A percentile compares a stretch with the other conserved stretches of the same genome.
Conservation (phyloP, 306 rosid genomes). For the Oxytropis ochrocephala region DNA sequence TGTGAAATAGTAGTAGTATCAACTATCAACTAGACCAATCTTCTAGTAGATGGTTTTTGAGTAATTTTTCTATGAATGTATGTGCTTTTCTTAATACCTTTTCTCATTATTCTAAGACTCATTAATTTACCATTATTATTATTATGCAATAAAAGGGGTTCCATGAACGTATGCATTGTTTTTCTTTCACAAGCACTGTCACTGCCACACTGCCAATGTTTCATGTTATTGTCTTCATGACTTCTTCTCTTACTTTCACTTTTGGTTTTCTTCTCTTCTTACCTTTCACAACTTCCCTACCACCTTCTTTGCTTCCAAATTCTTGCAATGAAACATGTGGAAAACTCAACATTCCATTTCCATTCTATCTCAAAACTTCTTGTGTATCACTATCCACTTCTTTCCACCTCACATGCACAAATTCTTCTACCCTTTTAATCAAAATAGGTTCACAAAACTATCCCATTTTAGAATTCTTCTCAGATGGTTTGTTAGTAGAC, state of each 20-base stretch:
- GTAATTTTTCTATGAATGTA: not conserved
- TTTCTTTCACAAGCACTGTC: not conserved
- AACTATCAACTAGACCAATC: too few species aligned
- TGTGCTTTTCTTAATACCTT: not conserved
- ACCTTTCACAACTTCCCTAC: constrained; percentile 37
- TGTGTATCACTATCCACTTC: constrained; percentile 44
- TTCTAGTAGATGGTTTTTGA: too few species aligned
- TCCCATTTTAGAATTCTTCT: constrained; percentile 61
- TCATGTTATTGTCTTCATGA: constrained; percentile 1
- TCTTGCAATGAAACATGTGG: constrained; percentile 71
- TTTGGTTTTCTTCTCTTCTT: constrained; percentile 24
- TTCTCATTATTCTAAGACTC: not conserved
- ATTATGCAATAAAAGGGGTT: constrained; percentile 5
- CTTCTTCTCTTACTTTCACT: constrained; percentile 10
- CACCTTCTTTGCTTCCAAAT: constrained; percentile 17
- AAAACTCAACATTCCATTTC: constrained; percentile 57
- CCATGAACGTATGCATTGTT: constrained; percentile 11
- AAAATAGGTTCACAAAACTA: constrained; percentile 40
- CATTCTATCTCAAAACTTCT: constrained; percentile 66
- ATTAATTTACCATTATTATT: not conserved
- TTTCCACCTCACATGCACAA: constrained; percentile 61
- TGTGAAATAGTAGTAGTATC: too few species aligned
- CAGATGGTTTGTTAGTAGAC: constrained; percentile 64
- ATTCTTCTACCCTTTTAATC: constrained; percentile 60
- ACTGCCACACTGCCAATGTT: constrained; percentile 39